Evolutionary conservation across 768 basidiomycete species (phyloP).

Genomic region (Xerocomus brunneocitrinus): DNA sequence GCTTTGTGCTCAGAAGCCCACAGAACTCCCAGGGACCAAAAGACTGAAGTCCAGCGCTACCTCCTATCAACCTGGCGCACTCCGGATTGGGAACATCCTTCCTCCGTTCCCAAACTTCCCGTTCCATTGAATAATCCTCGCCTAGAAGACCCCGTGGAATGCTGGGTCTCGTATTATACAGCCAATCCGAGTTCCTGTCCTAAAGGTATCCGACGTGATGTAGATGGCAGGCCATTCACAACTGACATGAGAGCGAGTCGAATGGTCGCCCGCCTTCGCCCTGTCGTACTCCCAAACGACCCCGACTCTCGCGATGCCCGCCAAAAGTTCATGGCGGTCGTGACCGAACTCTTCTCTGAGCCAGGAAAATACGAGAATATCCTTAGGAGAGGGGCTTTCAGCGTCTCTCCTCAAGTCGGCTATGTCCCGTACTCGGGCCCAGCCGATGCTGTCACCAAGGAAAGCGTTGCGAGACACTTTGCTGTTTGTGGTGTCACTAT

Average conservation of each 20-base stretch:
- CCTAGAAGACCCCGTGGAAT: constrained; percentile 42
- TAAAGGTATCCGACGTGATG: constrained; percentile 42
- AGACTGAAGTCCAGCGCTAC: constrained; percentile 42
- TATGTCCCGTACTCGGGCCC: constrained; percentile 31
- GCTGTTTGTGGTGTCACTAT: constrained; percentile 39
- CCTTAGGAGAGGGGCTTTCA: constrained; percentile 32
- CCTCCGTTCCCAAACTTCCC: constrained; percentile 17
- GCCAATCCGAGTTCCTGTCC: constrained; percentile 44
- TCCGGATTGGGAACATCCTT: constrained; percentile 32
- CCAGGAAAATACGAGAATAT: constrained; percentile 38
- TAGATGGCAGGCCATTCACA: constrained; percentile 34
- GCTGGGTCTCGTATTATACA: constrained; percentile 43
- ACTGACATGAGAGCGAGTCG: constrained; percentile 45
- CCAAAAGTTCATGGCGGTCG: constrained; percentile 37
- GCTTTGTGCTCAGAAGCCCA: constrained; percentile 44
- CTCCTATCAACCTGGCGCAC: constrained; percentile 43
- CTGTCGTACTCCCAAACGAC: constrained; percentile 31
- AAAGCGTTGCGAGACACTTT: constrained; percentile 39
- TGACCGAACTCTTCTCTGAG: constrained; percentile 38
- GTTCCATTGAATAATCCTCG: constrained; percentile 39
- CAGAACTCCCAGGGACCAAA: constrained; percentile 39
- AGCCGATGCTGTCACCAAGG: constrained; percentile 28
- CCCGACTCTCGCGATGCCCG: constrained; percentile 33
- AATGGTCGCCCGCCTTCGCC: constrained; percentile 46
- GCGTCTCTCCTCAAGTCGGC: constrained; percentile 31